Percentiles rank a stretch among this genome's conserved stretches.
phyloP scores from a whole-genome alignment of 805 yeast species.

The Yarrowia keelungensis region DNA sequence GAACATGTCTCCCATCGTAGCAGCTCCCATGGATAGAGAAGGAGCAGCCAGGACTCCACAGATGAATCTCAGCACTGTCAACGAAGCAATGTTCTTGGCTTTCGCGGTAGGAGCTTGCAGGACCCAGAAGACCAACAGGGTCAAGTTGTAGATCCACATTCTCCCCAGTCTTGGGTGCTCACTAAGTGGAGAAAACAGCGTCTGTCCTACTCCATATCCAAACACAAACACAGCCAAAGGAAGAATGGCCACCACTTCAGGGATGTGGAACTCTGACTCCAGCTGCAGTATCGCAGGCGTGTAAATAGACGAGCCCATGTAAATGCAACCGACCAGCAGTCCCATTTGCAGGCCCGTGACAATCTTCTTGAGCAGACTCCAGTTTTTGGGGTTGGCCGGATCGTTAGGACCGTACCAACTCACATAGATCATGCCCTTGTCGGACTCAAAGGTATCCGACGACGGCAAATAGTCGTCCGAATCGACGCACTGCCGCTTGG shows the following conservation, averaged over 20 bases:
- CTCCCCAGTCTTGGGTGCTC: constrained; percentile 63
- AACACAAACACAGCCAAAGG: constrained; percentile 60
- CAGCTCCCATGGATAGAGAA: constrained; percentile 84
- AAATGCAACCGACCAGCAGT: constrained; percentile 57
- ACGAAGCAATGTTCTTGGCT: constrained; percentile 57
- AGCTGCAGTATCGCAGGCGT: constrained; percentile 58
- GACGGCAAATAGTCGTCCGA: constrained; percentile 19
- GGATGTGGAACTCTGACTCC: constrained; percentile 53
- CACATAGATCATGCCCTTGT: constrained; percentile 38
- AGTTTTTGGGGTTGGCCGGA: constrained; percentile 62
- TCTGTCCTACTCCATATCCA: constrained; percentile 65
- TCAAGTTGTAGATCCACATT: constrained; percentile 56
- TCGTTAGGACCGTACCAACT: constrained; percentile 51
- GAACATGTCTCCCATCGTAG: constrained; percentile 60
- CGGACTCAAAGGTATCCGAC: constrained; percentile 4
- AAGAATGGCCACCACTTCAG: constrained; percentile 55
- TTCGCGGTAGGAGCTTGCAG: constrained; percentile 65
- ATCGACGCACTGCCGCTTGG: constrained; percentile 7
- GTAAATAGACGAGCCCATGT: constrained; percentile 62
- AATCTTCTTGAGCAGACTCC: constrained; percentile 56
- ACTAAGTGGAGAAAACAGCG: constrained; percentile 61
- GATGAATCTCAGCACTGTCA: constrained; percentile 64
- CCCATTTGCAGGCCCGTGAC: constrained; percentile 53
- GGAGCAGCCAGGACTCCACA: constrained; percentile 83
- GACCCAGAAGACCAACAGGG: constrained; percentile 57